Evolutionary conservation across 352 stramenopile species (phyloP).

Genomic region (Albugo laibachii): DNA sequence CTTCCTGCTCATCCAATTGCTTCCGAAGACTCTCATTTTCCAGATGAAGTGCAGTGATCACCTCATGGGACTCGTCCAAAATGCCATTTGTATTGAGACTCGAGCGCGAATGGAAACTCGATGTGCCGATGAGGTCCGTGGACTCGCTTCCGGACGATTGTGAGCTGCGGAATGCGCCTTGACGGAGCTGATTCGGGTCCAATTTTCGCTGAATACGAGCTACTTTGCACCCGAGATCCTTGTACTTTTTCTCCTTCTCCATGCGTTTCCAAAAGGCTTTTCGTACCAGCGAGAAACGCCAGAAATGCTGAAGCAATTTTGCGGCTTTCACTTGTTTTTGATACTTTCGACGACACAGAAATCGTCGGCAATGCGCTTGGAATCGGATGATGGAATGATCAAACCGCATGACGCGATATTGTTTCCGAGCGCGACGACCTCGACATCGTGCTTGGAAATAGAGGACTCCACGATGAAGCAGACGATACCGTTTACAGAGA

Average conservation of each 20-base stretch:
- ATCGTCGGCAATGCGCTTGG: constrained; percentile 43
- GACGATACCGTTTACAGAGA: constrained; percentile 28
- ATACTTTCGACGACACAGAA: constrained; percentile 28
- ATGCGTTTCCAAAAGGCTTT: constrained; percentile 60
- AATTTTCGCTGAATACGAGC: constrained; percentile 46
- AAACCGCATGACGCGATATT: constrained; percentile 51
- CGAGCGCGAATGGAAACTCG: background rate
- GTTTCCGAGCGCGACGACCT: constrained; percentile 30
- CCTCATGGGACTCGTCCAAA: constrained; percentile 66
- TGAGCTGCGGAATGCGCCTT: background rate
- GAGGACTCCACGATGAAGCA: constrained; percentile 26
- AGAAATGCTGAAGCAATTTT: constrained; percentile 48
- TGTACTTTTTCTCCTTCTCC: constrained; percentile 66
- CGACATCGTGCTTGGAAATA: constrained; percentile 37
- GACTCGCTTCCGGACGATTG: background rate
- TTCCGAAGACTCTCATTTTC: constrained; percentile 62
- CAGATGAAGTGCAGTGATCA: constrained; percentile 68
- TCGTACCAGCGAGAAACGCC: constrained; percentile 49
- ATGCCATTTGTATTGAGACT: constrained; percentile 32
- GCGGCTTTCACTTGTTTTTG: constrained; percentile 24
- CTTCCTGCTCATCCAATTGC: constrained; percentile 52
- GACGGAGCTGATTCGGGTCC: constrained; percentile 29
- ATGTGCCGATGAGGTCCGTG: background rate
- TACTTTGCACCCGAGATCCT: constrained; percentile 48
- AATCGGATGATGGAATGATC: constrained; percentile 57